Base-by-base conservation (phyloP, 2,329 filamentous ascomycete genomes). In the Huntiella decipiens region DNA sequence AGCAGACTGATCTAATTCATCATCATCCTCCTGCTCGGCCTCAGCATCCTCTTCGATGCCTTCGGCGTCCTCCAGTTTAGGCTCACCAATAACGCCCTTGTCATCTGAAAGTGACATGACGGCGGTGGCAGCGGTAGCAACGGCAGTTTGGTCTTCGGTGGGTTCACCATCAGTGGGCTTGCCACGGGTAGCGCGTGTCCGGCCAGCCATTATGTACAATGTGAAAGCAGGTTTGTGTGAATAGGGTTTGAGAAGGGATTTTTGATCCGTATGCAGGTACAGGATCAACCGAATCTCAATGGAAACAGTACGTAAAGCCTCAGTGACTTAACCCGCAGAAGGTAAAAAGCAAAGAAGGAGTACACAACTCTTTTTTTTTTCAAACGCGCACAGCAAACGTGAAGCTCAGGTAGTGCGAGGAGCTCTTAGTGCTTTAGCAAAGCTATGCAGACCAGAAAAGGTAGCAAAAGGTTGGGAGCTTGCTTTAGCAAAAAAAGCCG, bases 91-190 rank as follows among this genome's bases (percentile, higher is more conserved):
- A 19, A 22, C 32, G 8, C 37, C 45, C 6, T 43, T 46, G 39
- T 43, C 46, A 32, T 49, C 47, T 15, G 47, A 49, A 11, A 49
- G 36, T 22, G 47, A 34, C 47, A 49, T 49, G 5, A 49, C 47
- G 28, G 47, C 47, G 33, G 47, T 49, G 17, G 47, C 47, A 19
- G 47, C 47, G 22, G 47, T 49, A 31, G 47, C 47, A 33, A 44
- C 47, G 12, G 45, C 39, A 47, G 47, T 44, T 38, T 49, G 47
- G 17, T 49, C 47, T 15, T 49, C 47, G 8, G 38, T 46, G 16
- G 17, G 41, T 12, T 49, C 47, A 7, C 32, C 32, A 12, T 17
- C 34, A 19, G 17, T 34, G 15, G 40, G 22, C 34, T 49, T 46
- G n/a, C 47, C 47, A 7, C 47, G 43, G 17, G 34, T 45, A 28